Evolutionary conservation across 1,284 basidiomycete species (phyloP).

Genomic region (Wallemia hederae): DNA sequence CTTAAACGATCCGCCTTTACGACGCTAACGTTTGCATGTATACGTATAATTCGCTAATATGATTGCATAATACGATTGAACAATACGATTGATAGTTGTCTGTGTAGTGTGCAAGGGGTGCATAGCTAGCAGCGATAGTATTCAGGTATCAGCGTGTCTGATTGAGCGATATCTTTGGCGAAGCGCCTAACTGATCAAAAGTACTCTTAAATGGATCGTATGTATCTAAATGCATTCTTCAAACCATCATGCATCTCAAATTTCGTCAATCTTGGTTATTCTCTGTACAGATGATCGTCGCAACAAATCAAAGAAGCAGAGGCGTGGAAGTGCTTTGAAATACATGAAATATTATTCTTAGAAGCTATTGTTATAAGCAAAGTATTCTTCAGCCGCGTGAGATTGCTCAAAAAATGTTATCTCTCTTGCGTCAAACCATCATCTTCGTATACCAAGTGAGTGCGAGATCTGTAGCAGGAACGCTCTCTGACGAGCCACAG

Average conservation of each 20-base stretch:
- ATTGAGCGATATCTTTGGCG: too few species aligned
- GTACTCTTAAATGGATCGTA: too few species aligned
- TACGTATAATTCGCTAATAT: not conserved
- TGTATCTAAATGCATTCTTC: too few species aligned
- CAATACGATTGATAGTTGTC: not conserved
- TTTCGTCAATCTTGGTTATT: too few species aligned
- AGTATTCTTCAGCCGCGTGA: not conserved
- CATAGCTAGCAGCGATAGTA: too few species aligned
- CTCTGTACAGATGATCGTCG: too few species aligned
- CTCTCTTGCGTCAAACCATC: not conserved
- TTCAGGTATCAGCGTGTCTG: too few species aligned
- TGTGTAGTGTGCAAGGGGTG: too few species aligned
- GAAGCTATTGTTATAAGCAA: not conserved
- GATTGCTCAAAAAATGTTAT: not conserved
- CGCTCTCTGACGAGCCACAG: not conserved
- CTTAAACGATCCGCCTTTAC: constrained; percentile 1
- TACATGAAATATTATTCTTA: not conserved
- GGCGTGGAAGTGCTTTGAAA: not conserved
- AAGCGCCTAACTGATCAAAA: too few species aligned
- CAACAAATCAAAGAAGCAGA: too few species aligned
- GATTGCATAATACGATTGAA: too few species aligned
- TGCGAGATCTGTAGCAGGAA: not conserved
- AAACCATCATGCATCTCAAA: too few species aligned
- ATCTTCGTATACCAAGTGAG: not conserved
- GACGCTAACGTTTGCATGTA: not conserved